phyloP scores from a whole-genome alignment of 805 yeast genomes.

The Lachancea kluyveri region DNA sequence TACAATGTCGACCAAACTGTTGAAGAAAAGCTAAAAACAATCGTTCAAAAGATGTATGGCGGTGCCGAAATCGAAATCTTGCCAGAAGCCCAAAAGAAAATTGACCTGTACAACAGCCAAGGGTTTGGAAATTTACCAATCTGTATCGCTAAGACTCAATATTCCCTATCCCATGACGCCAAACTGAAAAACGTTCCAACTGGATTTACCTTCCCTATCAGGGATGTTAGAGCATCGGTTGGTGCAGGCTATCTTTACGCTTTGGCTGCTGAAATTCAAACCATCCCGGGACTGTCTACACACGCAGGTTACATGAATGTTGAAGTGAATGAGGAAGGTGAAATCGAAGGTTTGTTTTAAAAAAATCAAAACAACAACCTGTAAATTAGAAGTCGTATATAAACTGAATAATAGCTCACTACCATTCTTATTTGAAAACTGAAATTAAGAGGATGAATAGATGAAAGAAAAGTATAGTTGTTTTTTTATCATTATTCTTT shows the following conservation, averaged over 20 bases:
- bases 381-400: conserved; percentile 4
- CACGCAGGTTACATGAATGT: conserved; percentile 96
- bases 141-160: conserved; percentile 97
- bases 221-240: conserved; percentile 88
- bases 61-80: conserved; percentile 78
- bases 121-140: conserved; percentile 90
- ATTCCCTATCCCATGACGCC: conserved; percentile 92
- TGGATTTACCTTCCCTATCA: conserved; percentile 88
- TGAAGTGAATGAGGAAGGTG: conserved; percentile 84
- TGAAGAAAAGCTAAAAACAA: conserved; percentile 70
- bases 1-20: conserved; percentile 69
- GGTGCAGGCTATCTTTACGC: conserved; percentile 98
- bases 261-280: conserved; percentile 92
- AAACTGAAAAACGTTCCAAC: conserved; percentile 90
- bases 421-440: too few species aligned
- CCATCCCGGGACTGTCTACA: conserved; percentile 95
- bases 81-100: conserved; percentile 74
- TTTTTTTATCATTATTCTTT: too few species aligned
- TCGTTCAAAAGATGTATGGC: conserved; percentile 89
- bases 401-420: too few species aligned
- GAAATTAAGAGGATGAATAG: too few species aligned
- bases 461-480: too few species aligned
- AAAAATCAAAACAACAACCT: background rate
- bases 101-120: conserved; percentile 74
- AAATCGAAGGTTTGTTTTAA: conserved; percentile 86